Evolutionary conservation across 164 flowering plant species (phyloP), one percentile per base, ranked within the genome.

Genomic region (Dillenia suffruticosa): DNA sequence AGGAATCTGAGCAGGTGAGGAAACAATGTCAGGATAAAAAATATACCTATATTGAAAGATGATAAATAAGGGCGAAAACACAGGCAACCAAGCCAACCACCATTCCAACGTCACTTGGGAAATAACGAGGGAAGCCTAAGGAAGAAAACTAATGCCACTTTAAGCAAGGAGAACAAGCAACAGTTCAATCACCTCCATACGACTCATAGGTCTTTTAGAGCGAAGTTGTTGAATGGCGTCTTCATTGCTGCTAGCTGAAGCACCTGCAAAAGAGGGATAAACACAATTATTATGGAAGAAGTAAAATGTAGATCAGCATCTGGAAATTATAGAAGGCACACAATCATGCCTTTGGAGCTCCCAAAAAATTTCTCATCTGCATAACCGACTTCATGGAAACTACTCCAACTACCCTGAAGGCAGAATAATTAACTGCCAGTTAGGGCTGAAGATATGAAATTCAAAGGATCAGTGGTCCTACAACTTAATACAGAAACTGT

Each of bases 131-230:
- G 40, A 32, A 32, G 14, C 1, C 40, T 45, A 57, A 58, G 49
- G 5, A n/a, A 46, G 48, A 65, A 9, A 15, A 9, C 15, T 22
- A 32, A 32, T 32, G 40, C 40, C 40, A 32, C 40, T 32, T 17
- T 15, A 45, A 10, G 12, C 17, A 45, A 12, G 19, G 3, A 24
- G 14, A 44, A 22, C 12, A 43, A 62, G 49, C 57, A 58, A 71
- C 16, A 10, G 58, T 44, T 26, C n/a, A 76, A 82, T 70, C 53
- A 93, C 98, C 87, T 83, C 96, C 22, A 62, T 91, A 44, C 83
- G 77, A 75, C 97, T 91, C 87, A 90, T 86, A n/a, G 83, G 90
- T 62, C 93, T 82, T 76, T 62, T 84, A 46, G 82, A 71, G 57
- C 88, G 89, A 43, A 86, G 78, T 73, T 84, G 85, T 60, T 70